Evolutionary conservation across 2,329 filamentous ascomycete species (phyloP).

Genomic region (Botrytis paeoniae): DNA sequence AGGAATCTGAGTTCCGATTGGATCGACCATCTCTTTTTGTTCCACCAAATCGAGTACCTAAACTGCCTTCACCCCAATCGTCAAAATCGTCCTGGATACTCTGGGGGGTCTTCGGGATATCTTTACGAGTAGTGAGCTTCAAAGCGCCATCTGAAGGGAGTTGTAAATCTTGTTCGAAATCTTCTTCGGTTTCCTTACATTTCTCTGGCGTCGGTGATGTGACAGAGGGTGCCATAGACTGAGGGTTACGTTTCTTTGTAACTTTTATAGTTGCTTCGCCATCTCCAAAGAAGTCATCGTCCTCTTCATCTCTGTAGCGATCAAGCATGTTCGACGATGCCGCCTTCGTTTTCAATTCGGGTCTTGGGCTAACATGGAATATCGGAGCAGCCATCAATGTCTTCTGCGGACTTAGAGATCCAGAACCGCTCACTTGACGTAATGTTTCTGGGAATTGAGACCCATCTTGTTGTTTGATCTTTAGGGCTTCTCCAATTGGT

Average conservation of each 20-base stretch:
- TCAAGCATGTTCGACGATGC: conserved; percentile 52
- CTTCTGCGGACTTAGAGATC: conserved; percentile 54
- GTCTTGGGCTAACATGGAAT: conserved; percentile 32
- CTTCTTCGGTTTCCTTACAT: conserved; percentile 50
- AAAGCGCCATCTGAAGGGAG: conserved; percentile 63
- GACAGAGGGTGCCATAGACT: conserved; percentile 53
- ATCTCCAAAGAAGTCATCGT: conserved; percentile 63
- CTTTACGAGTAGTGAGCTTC: conserved; percentile 57
- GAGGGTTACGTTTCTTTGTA: conserved; percentile 53
- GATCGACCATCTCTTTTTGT: conserved; percentile 77
- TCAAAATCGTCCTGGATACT: conserved; percentile 72
- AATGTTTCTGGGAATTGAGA: conserved; percentile 65
- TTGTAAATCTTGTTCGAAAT: conserved; percentile 71
- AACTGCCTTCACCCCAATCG: conserved; percentile 89
- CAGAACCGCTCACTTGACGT: conserved; percentile 53
- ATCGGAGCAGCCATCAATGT: conserved; percentile 38
- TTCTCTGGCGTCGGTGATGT: conserved; percentile 54
- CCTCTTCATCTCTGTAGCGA: conserved; percentile 60
- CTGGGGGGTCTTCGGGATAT: conserved; percentile 62
- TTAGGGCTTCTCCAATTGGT: conserved; percentile 56
- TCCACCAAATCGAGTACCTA: conserved; percentile 86
- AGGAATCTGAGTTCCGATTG: conserved; percentile 80
- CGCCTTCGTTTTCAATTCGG: conserved; percentile 30
- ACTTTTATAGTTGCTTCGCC: conserved; percentile 66
- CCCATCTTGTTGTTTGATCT: conserved; percentile 62